These are phyloP conservation scores for Salix purpurea DNA, from an alignment of 345 rosid species.

Conservation along the genomic window DNA sequence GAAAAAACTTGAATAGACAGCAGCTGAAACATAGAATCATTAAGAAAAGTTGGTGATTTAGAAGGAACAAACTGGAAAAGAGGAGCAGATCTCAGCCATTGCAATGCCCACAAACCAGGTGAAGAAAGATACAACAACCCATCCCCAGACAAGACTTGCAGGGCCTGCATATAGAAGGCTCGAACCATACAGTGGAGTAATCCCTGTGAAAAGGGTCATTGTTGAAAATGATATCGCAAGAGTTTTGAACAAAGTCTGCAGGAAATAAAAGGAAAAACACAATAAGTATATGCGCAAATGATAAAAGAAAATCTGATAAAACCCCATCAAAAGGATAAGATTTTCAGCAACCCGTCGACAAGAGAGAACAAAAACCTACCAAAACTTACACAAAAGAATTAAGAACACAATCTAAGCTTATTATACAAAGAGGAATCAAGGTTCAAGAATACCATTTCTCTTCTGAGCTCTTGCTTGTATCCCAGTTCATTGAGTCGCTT, in stretches of 20 bases:
- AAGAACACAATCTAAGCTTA: not conserved
- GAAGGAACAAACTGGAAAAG: constrained; percentile 44
- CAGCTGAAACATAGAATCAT: not conserved
- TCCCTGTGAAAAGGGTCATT: constrained; percentile 60
- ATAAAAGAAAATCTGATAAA: not conserved
- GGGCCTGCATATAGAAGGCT: constrained; percentile 60
- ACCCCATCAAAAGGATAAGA: not conserved
- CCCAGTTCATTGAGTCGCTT: constrained; percentile 59
- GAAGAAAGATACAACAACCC: constrained; percentile 63
- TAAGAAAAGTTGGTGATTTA: not conserved
- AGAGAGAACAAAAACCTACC: not conserved
- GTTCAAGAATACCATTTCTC: constrained; percentile 45
- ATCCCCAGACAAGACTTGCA: constrained; percentile 61
- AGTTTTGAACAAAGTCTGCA: constrained; percentile 57
- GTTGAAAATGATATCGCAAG: constrained; percentile 62
- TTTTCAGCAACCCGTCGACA: not conserved
- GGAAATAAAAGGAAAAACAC: not conserved
- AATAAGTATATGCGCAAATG: not conserved
- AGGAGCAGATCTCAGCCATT: constrained; percentile 68
- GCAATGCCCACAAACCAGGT: constrained; percentile 59
- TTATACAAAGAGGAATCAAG: not conserved
- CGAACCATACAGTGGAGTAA: constrained; percentile 53
- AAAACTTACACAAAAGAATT: not conserved
- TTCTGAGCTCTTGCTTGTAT: constrained; percentile 60
- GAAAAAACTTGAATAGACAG: not conserved